Evolutionary conservation across 805 yeast genomes (phyloP), one percentile per base, ranked within the genome.

Genomic region (Lachancea kluyveri): DNA sequence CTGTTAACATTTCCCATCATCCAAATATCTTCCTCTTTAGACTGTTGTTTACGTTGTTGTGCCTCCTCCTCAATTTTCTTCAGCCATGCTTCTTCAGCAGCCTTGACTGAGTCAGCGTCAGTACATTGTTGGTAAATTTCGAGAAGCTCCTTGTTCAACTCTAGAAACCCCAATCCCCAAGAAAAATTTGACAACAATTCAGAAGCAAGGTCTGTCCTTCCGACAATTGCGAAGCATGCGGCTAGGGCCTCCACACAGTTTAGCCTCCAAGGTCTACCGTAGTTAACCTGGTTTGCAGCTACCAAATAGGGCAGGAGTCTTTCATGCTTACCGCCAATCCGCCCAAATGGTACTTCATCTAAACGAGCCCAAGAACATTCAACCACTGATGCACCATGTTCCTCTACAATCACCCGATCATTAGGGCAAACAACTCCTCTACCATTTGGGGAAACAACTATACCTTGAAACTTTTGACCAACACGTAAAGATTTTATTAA

Each of bases 291-390:
- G 54, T 92, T 92, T 0, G 97, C 95, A 4, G 97, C 97, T 7
- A 92, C 87, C 28, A 92, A 63, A 48, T 90, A 92, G 1, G 98
- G 98, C 36, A 92, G 37, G 8, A 92, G 64, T 28, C 98, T 66
- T 52, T 90, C 95, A 48, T 85, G 69, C 39, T 74, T 76, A 4
- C 97, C 97, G 4, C 97, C 97, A 37, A 92, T 87, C 50, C 83
- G 85, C 39, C 70, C 64, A 59, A 92, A 92, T 4, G 98, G 98
- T n/a, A 92, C 77, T 56, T 92, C 98, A 35, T 87, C 95, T n/a
- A 92, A 57, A 34, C 97, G 66, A 0, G 98, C 98, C 98, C 98
- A 92, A 2, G 96, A 86, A 59, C 97, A 90, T 55, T 92, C 98
- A 2, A 92, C 97, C 6, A 92, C 98, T 0, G 98, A 95, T n/a